Percentiles rank a stretch among this genome's conserved stretches.
Conservation (phyloP, 1,284 basidiomycete genomes). For the Lentinus polychrous region DNA sequence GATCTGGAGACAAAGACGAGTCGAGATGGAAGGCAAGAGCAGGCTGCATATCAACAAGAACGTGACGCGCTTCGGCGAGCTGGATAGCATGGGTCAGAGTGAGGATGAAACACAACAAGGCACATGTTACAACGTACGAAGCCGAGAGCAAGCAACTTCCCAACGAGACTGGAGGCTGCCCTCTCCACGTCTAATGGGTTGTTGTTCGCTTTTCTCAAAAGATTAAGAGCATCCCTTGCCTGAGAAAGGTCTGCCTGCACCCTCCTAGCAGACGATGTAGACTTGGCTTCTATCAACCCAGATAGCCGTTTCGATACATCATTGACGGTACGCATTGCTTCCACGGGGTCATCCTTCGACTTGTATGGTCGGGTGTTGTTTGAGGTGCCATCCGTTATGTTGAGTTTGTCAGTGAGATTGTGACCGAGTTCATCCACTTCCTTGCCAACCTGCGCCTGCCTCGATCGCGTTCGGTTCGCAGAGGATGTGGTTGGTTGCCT, state of each 20-base stretch:
- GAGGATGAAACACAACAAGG: constrained; percentile 3
- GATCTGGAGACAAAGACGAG: constrained; percentile 4
- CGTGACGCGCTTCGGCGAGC: constrained; percentile 42
- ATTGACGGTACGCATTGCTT: constrained; percentile 58
- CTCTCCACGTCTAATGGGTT: constrained; percentile 62
- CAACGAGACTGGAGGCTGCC: constrained; percentile 56
- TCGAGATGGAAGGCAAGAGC: constrained; percentile 23
- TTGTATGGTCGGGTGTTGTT: constrained; percentile 9
- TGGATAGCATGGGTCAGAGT: constrained; percentile 19
- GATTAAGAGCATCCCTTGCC: constrained; percentile 32
- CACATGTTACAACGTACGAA: constrained; percentile 39
- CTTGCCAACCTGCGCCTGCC: not conserved
- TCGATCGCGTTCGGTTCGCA: not conserved
- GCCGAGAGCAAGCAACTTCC: constrained; percentile 58
- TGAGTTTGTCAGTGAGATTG: constrained; percentile 6
- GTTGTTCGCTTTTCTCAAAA: constrained; percentile 38
- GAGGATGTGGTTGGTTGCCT: too few relatives aligned
- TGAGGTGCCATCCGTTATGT: not conserved
- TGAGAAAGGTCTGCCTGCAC: constrained; percentile 26
- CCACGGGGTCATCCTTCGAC: not conserved
- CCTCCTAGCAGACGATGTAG: constrained; percentile 19
- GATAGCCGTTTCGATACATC: constrained; percentile 51
- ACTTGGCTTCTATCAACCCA: constrained; percentile 30
- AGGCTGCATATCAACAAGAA: constrained; percentile 40
- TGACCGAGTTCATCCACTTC: constrained; percentile 6